phyloP scores from a whole-genome alignment of 164 flowering plant genomes.

The Platanus orientalis region DNA sequence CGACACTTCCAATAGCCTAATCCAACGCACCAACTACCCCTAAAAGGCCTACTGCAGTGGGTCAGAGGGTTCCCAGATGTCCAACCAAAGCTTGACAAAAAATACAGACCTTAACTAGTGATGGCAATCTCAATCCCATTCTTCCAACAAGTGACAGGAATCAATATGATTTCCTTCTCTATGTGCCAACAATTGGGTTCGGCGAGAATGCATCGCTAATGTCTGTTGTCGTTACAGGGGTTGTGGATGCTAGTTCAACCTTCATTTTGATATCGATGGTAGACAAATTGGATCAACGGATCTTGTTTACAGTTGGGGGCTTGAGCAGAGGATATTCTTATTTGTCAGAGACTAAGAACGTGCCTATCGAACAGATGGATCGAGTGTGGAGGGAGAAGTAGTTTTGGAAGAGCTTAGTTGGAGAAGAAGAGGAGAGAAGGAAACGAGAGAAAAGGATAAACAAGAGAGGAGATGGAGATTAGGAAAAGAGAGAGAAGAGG shows the following conservation, averaged over 20 bases:
- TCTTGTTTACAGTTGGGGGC: conserved; percentile 31
- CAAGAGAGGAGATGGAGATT: no score
- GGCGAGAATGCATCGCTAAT: conserved; percentile 35
- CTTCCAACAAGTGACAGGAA: conserved; percentile 44
- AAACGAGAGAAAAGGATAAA: no score
- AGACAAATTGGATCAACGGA: conserved; percentile 29
- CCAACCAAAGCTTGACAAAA: conserved; percentile 40
- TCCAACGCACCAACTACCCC: conserved; percentile 14
- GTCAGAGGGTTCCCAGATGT: conserved; percentile 57
- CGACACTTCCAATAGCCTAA: conserved; percentile 31
- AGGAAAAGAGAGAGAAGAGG: no score
- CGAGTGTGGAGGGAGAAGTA: conserved; percentile 32
- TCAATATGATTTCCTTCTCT: conserved; percentile 42
- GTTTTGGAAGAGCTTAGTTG: conserved; percentile 36
- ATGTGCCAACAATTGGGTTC: conserved; percentile 40
- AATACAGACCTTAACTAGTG: conserved; percentile 38
- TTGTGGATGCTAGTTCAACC: conserved; percentile 19
- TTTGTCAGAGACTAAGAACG: conserved; percentile 26
- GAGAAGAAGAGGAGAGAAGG: no score
- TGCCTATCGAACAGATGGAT: conserved; percentile 21
- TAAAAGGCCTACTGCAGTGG: conserved; percentile 21
- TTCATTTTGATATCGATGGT: conserved; percentile 37
- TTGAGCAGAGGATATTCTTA: conserved; percentile 22
- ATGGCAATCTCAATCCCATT: conserved; percentile 39
- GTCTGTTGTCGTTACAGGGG: conserved; percentile 24